phyloP scores from a whole-genome alignment of 257 asterid genomes.

The Fraxinus cuspidata region DNA sequence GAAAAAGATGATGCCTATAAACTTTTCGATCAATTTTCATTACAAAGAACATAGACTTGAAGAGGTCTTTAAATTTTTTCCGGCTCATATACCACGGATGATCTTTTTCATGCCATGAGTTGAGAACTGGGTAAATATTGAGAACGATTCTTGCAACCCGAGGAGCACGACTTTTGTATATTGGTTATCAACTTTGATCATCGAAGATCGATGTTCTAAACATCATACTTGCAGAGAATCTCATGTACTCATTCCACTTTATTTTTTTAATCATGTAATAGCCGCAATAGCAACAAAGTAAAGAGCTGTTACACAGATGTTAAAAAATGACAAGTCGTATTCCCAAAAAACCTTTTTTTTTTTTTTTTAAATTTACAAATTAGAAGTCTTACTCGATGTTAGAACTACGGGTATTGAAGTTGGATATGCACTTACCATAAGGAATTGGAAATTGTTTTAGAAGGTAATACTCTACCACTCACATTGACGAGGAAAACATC shows the following conservation, averaged over 20 bases:
- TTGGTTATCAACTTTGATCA: neutral
- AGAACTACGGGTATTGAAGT: neutral
- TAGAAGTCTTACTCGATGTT: neutral
- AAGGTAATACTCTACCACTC: conserved; percentile 92
- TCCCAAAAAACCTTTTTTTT: neutral
- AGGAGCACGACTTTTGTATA: neutral
- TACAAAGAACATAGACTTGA: too few species aligned
- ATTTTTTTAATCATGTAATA: conserved; percentile 73
- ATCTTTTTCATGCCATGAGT: too few species aligned
- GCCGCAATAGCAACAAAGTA: conserved; percentile 72
- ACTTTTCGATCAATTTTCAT: too few species aligned
- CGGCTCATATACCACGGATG: too few species aligned
- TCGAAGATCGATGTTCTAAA: conserved; percentile 5
- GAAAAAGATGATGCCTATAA: too few species aligned
- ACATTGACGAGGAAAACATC: conserved; percentile 99
- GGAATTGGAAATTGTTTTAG: conserved; percentile 91
- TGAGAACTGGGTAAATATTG: neutral
- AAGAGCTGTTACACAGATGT: conserved; percentile 52
- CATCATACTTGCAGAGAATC: conserved; percentile 83
- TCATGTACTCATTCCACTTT: conserved; percentile 76
- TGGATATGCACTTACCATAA: conserved; percentile 53
- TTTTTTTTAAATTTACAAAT: neutral
- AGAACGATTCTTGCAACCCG: neutral
- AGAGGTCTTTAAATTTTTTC: too few species aligned
- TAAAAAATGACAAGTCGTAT: neutral